Evolutionary conservation across 441 rosid species (phyloP), one percentile per base, ranked within the genome.

Genomic region (Populus hybrid): DNA sequence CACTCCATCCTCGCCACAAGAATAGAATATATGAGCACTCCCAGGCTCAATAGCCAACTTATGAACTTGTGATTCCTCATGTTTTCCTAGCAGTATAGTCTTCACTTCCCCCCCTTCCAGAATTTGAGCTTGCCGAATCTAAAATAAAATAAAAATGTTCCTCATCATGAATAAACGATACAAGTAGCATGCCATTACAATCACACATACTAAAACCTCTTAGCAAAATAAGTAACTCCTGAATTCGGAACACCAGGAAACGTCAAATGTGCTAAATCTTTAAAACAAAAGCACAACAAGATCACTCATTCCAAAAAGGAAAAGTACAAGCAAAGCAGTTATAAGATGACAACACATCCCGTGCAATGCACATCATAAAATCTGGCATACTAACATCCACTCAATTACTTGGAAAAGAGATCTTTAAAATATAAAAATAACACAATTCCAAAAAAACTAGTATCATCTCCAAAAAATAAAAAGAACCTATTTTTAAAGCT

Each of bases 1-100:
- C 79, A 90, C 73, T 67, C 97, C 99, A 89, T 95, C 99, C 89
- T 92, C 95, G 69, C 95, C 97, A 73, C 97, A 94, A 1, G 95
- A 89, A 83, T 91, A 95, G 67, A 95, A 90, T 74, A 89, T 78
- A 81, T 90, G 88, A 74, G 99, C 90, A 81, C 94, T 95, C 65
- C 99, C 97, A 30, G 98, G 98, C 82, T 94, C 99, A 83, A 92
- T 78, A 73, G 95, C 92, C 78, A 94, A 83, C 77, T 90, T 95
- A 89, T 91, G 97, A 57, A 87, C 97, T 75, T 89, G 81, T 76
- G 57, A 46, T 12, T 93, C 90, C 12, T 86, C 81, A 80, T 95
- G 99, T 77, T 74, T 83, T 54, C 88, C 92, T 42, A 95, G 83
- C 79, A 88, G 67, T 72, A 76, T 70, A 72, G 93, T 90, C 81